Evolutionary conservation across 345 rosid genomes (phyloP).

Genomic region (Eucalyptus sp.): DNA sequence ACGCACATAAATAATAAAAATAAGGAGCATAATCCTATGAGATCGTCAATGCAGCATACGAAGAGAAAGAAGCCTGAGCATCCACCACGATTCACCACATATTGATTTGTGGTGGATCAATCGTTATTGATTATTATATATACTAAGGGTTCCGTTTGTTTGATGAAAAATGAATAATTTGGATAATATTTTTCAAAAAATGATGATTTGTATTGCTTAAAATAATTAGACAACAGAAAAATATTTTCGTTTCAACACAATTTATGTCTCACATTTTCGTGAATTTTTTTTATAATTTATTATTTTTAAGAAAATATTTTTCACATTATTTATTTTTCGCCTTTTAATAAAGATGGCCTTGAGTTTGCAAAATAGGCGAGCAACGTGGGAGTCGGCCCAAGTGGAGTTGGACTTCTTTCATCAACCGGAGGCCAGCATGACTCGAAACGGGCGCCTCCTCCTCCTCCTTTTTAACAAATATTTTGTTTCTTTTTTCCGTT

Average conservation of each 20-base stretch:
- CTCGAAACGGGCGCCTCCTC: background rate
- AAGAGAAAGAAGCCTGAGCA: background rate
- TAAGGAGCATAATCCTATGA: background rate
- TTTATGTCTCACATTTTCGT: too few relatives aligned
- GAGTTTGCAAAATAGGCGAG: background rate
- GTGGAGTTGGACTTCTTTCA: too few relatives aligned
- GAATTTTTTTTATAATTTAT: too few relatives aligned
- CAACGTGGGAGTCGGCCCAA: background rate
- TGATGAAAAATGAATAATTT: too few relatives aligned
- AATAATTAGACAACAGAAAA: too few relatives aligned
- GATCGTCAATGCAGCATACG: background rate
- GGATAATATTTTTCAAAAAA: too few relatives aligned
- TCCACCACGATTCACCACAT: background rate
- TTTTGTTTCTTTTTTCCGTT: too few relatives aligned
- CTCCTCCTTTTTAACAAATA: background rate
- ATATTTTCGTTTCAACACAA: background rate
- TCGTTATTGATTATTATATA: background rate
- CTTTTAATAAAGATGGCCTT: too few relatives aligned
- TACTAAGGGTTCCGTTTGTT: too few relatives aligned
- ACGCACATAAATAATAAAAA: background rate
- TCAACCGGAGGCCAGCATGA: background rate
- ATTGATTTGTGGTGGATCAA: background rate
- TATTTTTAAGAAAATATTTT: too few relatives aligned
- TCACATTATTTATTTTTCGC: too few relatives aligned
- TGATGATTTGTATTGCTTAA: background rate